A percentile compares a stretch with the other conserved stretches of the same genome.
Conservation (phyloP, 352 stramenopile genomes). For the Globisporangium parvum region DNA sequence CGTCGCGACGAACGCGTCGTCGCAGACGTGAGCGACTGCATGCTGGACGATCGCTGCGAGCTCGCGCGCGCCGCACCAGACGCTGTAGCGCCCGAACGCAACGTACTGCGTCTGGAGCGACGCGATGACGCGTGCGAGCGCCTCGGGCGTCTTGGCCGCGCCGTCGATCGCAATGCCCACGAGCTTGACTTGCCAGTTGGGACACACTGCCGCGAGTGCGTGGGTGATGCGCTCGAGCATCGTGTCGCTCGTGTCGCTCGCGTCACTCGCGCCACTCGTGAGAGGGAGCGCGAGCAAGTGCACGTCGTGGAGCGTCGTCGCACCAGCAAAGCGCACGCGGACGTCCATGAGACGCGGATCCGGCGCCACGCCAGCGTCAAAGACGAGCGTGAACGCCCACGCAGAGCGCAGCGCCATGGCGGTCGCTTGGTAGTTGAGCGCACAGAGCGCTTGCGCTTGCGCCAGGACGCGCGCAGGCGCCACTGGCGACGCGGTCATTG, state of each 20-base stretch:
- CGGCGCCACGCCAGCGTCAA: background rate
- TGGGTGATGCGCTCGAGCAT: slow-evolving; percentile 5
- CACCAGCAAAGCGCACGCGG: slow-evolving; percentile 9
- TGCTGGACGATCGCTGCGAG: slow-evolving; percentile 2
- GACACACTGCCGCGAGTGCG: slow-evolving; percentile 1
- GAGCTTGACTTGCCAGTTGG: slow-evolving; percentile 5
- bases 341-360: background rate
- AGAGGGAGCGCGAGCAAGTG: slow-evolving; percentile 2
- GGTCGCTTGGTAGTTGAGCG: slow-evolving; percentile 5
- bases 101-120: slow-evolving; percentile 3
- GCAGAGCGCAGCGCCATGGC: background rate
- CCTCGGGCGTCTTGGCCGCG: background rate
- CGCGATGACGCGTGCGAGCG: background rate
- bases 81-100: slow-evolving; percentile 6
- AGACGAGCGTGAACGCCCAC: slow-evolving; percentile 12
- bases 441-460: slow-evolving; percentile 3
- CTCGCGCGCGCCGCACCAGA: slow-evolving; percentile 8
- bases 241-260: background rate
- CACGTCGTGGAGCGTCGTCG: slow-evolving; percentile 3
- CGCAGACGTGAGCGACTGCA: slow-evolving; percentile 2
- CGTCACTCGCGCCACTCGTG: no score
- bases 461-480: background rate
- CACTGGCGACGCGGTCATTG: background rate
- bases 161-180: slow-evolving; percentile 9
- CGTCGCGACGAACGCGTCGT: slow-evolving; percentile 5